Evolutionary conservation across 1,284 basidiomycete species (phyloP).

Genomic region (Boletus nobilissimus): DNA sequence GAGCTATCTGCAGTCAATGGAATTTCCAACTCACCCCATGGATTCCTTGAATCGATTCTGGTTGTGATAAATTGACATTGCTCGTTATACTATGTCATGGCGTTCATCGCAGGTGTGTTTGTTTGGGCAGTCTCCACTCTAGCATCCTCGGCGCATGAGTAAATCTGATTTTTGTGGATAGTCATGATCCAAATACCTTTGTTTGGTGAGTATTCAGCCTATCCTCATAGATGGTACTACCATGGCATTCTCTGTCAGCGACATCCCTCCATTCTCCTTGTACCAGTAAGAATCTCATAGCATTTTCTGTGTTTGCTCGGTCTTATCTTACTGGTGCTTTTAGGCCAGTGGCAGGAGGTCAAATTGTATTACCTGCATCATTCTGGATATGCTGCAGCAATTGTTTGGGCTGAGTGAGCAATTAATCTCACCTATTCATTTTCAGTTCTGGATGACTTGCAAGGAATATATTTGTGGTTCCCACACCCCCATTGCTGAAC

Average conservation of each 20-base stretch:
- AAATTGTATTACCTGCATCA: neutral
- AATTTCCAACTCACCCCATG: slow-evolving; percentile 26
- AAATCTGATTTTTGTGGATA: neutral
- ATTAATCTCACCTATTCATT: slow-evolving; percentile 24
- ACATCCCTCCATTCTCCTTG: slow-evolving; percentile 26
- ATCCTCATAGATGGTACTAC: slow-evolving; percentile 23
- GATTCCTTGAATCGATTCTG: slow-evolving; percentile 19
- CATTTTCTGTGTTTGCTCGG: too few species aligned
- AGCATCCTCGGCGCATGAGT: slow-evolving; percentile 28
- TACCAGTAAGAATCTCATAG: slow-evolving; percentile 22
- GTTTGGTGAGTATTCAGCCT: slow-evolving; percentile 25
- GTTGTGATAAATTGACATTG: slow-evolving; percentile 4
- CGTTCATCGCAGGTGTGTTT: slow-evolving; percentile 7
- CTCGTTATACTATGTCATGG: slow-evolving; percentile 24
- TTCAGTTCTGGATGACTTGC: slow-evolving; percentile 24
- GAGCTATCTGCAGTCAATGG: slow-evolving; percentile 19
- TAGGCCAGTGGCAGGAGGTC: slow-evolving; percentile 23
- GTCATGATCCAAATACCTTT: neutral
- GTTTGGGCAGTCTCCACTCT: slow-evolving; percentile 25
- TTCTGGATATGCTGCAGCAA: slow-evolving; percentile 26
- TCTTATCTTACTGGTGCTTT: neutral
- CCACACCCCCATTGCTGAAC: slow-evolving; percentile 21
- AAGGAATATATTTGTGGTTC: slow-evolving; percentile 29
- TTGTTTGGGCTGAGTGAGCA: slow-evolving; percentile 30
- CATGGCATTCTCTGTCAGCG: slow-evolving; percentile 27